Base-by-base conservation (phyloP, 768 basidiomycete genomes). In the Dioszegia hungarica region DNA sequence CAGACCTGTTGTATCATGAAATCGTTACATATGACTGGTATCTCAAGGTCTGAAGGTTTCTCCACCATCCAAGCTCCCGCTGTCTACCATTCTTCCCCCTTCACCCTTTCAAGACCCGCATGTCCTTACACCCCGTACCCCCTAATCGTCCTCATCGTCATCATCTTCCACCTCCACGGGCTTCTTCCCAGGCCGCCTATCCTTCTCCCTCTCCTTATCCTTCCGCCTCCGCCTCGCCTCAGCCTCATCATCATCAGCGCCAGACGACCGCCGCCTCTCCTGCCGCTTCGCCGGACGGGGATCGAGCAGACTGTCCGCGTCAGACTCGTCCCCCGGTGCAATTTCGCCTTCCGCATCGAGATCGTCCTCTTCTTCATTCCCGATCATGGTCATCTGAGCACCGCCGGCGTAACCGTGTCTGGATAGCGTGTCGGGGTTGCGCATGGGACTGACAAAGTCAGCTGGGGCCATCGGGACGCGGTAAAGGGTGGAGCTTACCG, bases 271-370 rank as follows among this genome's bases (percentile, higher is more conserved):
- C 5, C 40, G 20, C 47, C 25, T 24, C n/a, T 36, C 34, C 11
- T 27, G 20, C 31, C 49, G 29, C 11, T 22, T 37, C 36, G 27
- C 54, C 33, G 57, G 58, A 56, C 46, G 62, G 19, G 84, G 73
- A 87, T 88, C 89, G 89, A 46, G 27, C 20, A 40, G 90, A 60
- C 90, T 88, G 54, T 81, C 90, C 49, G 88, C 90, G 29, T 90
- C 90, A 51, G 83, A 81, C 41, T 89, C 89, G 57, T 89, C 86
- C 45, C 86, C 87, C 20, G 85, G 88, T 39, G 86, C 87, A 14
- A 84, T 87, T 38, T 88, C 87, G 61, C 94, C 93, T 69, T 95
- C 93, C 62, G 93, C 83, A 54, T 91, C 83, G 74, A 78, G 12
- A 14, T 40, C 43, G 22, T 31, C 39, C 36, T 49, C 44, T 29